Evolutionary conservation across 2,329 filamentous ascomycete genomes (phyloP).

Genomic region (Fusarium temperatum): DNA sequence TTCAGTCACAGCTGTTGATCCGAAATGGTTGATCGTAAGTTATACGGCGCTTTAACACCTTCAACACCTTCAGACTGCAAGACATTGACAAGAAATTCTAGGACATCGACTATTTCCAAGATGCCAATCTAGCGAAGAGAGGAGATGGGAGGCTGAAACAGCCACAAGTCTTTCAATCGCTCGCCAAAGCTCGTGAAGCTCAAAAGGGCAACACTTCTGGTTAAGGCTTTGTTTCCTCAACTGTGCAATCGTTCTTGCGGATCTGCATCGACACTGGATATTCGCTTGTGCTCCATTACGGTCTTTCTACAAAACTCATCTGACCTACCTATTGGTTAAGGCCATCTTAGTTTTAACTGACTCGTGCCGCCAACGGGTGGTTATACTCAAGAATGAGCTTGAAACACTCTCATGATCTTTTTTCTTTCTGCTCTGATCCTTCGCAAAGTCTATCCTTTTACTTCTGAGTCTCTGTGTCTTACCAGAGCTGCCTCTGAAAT

Average conservation of each 20-base stretch:
- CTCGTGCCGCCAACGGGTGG: fast-evolving
- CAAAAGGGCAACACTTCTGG: not conserved
- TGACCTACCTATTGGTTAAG: fast-evolving
- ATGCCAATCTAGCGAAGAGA: not conserved
- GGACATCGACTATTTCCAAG: not conserved
- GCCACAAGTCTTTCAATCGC: not conserved
- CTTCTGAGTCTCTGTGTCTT: too few species aligned
- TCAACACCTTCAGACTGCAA: not conserved
- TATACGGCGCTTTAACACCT: too few species aligned
- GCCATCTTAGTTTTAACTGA: fast-evolving
- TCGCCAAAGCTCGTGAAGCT: not conserved
- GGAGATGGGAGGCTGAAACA: not conserved
- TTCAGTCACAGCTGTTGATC: not conserved
- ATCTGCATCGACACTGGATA: not conserved
- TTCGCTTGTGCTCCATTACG: not conserved
- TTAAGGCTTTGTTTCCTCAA: not conserved
- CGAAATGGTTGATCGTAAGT: not conserved
- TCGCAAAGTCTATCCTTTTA: too few species aligned
- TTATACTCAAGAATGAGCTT: not conserved
- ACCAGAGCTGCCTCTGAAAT: too few species aligned
- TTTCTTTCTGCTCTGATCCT: fast-evolving
- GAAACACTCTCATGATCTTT: too few species aligned
- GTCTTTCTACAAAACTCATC: not conserved
- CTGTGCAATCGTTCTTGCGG: not conserved
- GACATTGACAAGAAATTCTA: not conserved